phyloP scores from a whole-genome alignment of 257 asterid species.

The Ilex aquifolium region DNA sequence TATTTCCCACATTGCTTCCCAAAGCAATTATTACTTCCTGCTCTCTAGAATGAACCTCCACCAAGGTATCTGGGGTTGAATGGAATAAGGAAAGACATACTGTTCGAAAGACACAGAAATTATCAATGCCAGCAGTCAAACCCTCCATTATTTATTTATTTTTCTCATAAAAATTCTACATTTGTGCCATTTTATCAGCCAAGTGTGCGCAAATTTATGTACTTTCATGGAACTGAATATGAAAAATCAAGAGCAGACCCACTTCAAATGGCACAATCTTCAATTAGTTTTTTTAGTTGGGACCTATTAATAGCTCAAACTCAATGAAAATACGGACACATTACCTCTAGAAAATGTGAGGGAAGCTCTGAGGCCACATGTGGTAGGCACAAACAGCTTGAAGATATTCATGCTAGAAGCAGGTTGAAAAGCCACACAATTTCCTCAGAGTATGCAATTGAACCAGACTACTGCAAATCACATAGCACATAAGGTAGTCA shows the following conservation, averaged over 20 bases:
- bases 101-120: slow-evolving; percentile 17
- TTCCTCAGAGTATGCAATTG: too few species aligned
- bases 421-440: slow-evolving; percentile 12
- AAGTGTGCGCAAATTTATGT: neutral
- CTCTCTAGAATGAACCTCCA: slow-evolving; percentile 67
- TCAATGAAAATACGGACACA: slow-evolving; percentile 3
- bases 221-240: neutral
- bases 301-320: slow-evolving; percentile 2
- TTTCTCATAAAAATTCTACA: too few species aligned
- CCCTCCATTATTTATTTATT: too few species aligned
- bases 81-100: slow-evolving; percentile 36
- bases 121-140: neutral
- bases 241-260: neutral
- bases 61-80: slow-evolving; percentile 30
- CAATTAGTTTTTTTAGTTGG: neutral
- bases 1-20: slow-evolving; percentile 89
- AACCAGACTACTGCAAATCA: slow-evolving; percentile 3
- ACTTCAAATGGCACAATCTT: neutral
- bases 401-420: slow-evolving; percentile 51
- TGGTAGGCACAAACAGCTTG: slow-evolving; percentile 42
- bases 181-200: neutral
- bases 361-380: slow-evolving; percentile 29
- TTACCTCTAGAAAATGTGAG: slow-evolving; percentile 44
- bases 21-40: slow-evolving; percentile 83
- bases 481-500: too few species aligned